Evolutionary conservation across 495 filamentous ascomycete species (phyloP).

Genomic region (Penicillium psychrofluorescens): DNA sequence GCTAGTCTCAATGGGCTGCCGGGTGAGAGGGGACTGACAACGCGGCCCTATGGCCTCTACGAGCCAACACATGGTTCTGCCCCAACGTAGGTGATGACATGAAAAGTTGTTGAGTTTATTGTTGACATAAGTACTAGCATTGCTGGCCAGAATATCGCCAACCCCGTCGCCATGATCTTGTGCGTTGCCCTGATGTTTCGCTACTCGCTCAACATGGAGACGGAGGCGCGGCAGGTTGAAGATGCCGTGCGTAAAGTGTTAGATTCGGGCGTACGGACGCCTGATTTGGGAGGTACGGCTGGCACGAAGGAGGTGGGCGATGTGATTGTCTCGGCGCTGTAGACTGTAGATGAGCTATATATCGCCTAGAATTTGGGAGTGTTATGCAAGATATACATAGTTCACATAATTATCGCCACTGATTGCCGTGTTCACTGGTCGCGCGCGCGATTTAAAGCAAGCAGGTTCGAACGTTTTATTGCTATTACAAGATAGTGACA

Average conservation of each 20-base stretch:
- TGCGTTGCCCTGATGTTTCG: slow-evolving; percentile 88
- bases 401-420: no score
- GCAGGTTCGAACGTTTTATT: no score
- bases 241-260: slow-evolving; percentile 71
- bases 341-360: slow-evolving; percentile 1
- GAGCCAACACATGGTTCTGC: slow-evolving; percentile 38
- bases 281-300: slow-evolving; percentile 69
- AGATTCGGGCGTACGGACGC: slow-evolving; percentile 65
- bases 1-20: slow-evolving; percentile 44
- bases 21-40: slow-evolving; percentile 19
- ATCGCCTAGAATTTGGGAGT: no score
- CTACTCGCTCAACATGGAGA: slow-evolving; percentile 74
- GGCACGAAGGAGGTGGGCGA: slow-evolving; percentile 76
- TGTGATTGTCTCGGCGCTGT: slow-evolving; percentile 65
- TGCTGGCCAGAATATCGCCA: slow-evolving; percentile 37
- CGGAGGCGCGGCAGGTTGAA: slow-evolving; percentile 68
- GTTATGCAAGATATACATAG: no score
- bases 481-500: no score
- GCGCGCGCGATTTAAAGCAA: no score
- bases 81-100: slow-evolving; percentile 22
- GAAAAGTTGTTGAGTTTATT: background rate
- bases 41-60: slow-evolving; percentile 30
- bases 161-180: slow-evolving; percentile 75
- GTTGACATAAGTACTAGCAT: slow-evolving; percentile 13
- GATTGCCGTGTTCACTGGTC: no score